Base-by-base conservation (phyloP, 164 flowering plant species). In the Nelumbo lutea region DNA sequence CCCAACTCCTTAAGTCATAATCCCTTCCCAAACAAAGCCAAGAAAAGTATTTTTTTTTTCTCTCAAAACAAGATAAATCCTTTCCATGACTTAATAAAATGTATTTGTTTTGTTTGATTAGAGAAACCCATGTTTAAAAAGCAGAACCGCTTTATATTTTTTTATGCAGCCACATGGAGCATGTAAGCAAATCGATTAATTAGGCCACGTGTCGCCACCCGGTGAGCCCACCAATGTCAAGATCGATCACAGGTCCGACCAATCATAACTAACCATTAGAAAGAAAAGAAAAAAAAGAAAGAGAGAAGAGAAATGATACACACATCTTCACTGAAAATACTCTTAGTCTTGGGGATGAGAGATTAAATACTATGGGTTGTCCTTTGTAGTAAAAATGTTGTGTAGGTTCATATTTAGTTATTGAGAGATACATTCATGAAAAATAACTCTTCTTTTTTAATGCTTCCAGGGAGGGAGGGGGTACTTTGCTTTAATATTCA, bases 91-190 rank as follows among this genome's bases (percentile, higher is more conserved):
- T 14, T 52, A 15, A 13, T 60, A 41, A n/a, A 60, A 13, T 10
- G 47, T 61, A 60, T 13, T 68, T 61, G 1, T 6, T 60, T 60
- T 48, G 48, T 41, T 68, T 61, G n/a, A 2, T 53, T 53, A 9
- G 57, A 11, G 57, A 11, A 53, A 53, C 57, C 57, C 57, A 11
- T 53, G 57, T 13, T 53, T 53, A 60, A 15, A 1, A 39, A 6
- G 11, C 41, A 41, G 11, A 51, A 10, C 7, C 5, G 64, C 64
- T 66, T 1, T 13, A 52, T 59, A n/a, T 14, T 13, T 53, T 66
- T 42, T 53, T 47, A 46, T 46, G 9, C 43, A 50, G 44, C 55
- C 70, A 68, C 70, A 47, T 59, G 64, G 56, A 40, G 6, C 70
- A 59, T 68, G 70, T 27, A 44, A 46, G 9, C 6, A 66, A 67